These are phyloP conservation scores for Pisolithus sp. DNA, from an alignment of 768 basidiomycete species.

Conservation along the genomic window DNA sequence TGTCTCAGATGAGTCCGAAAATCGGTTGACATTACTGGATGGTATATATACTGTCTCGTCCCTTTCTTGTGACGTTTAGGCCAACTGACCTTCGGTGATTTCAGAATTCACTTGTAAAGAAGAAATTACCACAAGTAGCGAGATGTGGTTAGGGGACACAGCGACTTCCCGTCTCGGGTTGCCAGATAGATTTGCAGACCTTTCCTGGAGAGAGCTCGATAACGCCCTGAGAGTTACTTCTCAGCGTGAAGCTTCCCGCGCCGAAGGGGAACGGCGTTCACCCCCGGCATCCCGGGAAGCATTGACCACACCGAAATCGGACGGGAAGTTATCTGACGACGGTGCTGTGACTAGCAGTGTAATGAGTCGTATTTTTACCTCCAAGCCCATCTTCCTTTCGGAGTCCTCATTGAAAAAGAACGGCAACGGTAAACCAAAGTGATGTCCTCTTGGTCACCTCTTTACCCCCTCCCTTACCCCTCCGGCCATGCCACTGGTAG, in stretches of 20 bases:
- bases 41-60: background rate
- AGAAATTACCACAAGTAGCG: background rate
- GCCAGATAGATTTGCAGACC: background rate
- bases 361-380: background rate
- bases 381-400: background rate
- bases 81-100: background rate
- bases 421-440: background rate
- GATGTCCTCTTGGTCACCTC: background rate
- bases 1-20: background rate
- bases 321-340: background rate
- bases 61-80: background rate
- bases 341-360: background rate
- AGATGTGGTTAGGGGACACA: background rate
- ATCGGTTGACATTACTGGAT: background rate
- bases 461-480: too few species aligned
- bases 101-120: too few species aligned
- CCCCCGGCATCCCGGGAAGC: background rate
- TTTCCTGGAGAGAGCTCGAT: background rate
- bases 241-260: background rate
- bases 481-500: background rate
- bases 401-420: background rate
- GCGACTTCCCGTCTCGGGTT: background rate
- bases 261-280: background rate
- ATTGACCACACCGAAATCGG: background rate
- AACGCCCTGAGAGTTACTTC: background rate